Evolutionary conservation across 2,329 filamentous ascomycete genomes (phyloP).

Genomic region (Fusarium abutilonis): DNA sequence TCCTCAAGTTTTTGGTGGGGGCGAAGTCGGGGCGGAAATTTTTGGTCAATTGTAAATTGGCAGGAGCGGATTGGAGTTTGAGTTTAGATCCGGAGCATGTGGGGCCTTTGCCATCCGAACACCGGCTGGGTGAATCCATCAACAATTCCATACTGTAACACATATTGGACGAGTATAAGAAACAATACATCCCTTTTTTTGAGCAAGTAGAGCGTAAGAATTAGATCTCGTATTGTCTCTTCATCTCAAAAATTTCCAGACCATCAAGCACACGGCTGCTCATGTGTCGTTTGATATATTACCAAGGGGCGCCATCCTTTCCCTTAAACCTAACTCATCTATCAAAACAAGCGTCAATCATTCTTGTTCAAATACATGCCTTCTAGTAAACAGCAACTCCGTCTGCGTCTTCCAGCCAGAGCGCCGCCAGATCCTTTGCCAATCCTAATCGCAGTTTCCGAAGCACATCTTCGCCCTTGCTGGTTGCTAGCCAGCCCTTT

Average conservation of each 20-base stretch:
- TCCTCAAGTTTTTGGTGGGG: constrained; percentile 38
- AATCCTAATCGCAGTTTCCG: constrained; percentile 76
- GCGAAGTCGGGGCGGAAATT: constrained; percentile 47
- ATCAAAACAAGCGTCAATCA: constrained; percentile 23
- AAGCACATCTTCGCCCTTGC: constrained; percentile 75
- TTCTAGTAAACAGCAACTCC: constrained; percentile 56
- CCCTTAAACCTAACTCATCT: constrained; percentile 15
- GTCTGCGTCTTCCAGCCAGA: constrained; percentile 75
- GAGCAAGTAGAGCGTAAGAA: not conserved
- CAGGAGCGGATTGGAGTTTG: constrained; percentile 49
- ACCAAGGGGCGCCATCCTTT: constrained; percentile 28
- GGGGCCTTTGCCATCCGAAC: constrained; percentile 39
- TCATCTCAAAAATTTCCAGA: not conserved
- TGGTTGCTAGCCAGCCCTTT: constrained; percentile 74
- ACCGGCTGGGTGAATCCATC: constrained; percentile 27
- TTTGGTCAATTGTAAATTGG: constrained; percentile 50
- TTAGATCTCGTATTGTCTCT: not conserved
- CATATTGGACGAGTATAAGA: no score
- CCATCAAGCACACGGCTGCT: constrained; percentile 13
- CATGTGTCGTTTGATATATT: constrained; percentile 31
- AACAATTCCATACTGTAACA: not conserved
- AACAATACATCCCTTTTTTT: not conserved
- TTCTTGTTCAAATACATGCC: constrained; percentile 31
- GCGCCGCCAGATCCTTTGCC: constrained; percentile 75
- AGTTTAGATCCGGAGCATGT: constrained; percentile 41